phyloP scores from a whole-genome alignment of 495 filamentous ascomycete species.

The Trichoderma asperelloides region DNA sequence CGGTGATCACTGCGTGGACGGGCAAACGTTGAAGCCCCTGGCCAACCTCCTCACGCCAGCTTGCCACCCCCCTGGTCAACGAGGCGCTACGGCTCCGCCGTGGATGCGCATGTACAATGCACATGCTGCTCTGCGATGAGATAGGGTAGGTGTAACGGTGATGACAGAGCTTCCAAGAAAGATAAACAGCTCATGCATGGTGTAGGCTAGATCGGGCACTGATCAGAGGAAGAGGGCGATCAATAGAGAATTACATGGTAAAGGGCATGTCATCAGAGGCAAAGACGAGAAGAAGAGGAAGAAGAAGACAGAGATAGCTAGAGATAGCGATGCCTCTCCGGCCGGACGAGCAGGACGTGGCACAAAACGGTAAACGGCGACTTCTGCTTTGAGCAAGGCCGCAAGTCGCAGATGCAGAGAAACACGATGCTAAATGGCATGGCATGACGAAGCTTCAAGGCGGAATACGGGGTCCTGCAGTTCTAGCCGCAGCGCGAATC shows the following conservation, averaged over 20 bases:
- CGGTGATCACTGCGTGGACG: neutral
- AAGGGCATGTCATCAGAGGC: neutral
- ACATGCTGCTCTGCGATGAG: neutral
- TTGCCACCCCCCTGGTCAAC: neutral
- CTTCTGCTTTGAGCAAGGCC: neutral
- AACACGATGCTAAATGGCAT: neutral
- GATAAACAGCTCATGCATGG: neutral
- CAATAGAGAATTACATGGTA: neutral
- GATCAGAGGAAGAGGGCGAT: neutral
- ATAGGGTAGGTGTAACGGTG: neutral
- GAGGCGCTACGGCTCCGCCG: slow-evolving; percentile 1
- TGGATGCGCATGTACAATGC: neutral
- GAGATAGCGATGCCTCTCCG: neutral
- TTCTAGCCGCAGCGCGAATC: slow-evolving; percentile 3
- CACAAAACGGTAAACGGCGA: neutral
- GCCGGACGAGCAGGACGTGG: neutral
- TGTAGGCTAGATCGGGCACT: slow-evolving; percentile 2
- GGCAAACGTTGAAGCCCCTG: neutral
- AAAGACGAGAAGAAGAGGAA: neutral
- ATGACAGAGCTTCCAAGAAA: neutral
- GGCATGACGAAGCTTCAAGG: neutral
- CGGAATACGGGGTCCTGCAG: neutral
- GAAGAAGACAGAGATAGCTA: neutral
- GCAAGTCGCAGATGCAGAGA: neutral
- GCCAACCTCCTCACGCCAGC: slow-evolving; percentile 1